Base-by-base conservation (phyloP, 2,329 filamentous ascomycete species). In the Trichoderma lentiforme region DNA sequence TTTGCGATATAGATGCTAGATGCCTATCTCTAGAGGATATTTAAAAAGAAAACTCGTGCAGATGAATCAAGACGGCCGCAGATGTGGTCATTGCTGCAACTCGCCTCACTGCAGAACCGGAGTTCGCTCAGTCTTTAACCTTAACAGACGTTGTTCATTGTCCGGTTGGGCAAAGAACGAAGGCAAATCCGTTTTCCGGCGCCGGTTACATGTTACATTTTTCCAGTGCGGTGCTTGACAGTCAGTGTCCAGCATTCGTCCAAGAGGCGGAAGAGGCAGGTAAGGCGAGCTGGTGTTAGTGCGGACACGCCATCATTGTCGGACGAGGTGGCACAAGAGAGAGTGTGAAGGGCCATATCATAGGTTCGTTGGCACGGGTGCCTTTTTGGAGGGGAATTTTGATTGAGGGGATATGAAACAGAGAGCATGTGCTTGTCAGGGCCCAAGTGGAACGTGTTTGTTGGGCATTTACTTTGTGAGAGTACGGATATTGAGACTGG, bases 61-160 rank as follows among this genome's bases (percentile, higher is more conserved):
- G 24, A 34, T 5, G 24, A 58, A 34, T 32, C 58, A 74, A 75
- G 73, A 77, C 39, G 76, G 15, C 53, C 64, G 66, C 56, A 34
- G n/a, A 53, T 7, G 24, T 67, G 53, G n/a, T 56, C 70, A 57
- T 56, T 14, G 32, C 70, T 72, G 70, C 70, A 62, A 9, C 64
- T 61, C 63, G 63, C 63, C 70, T 72, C 15, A 57, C 63, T 62
- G 57, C 70, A 72, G 63, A 18, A 24, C 30, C 28, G 18, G 28
- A 24, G 28, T 47, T 69, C 39, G 34, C 36, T 28, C 18, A 14
- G 56, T 26, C 28, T 65, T 69, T 68, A 69, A 61, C 26, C 56
- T 69, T 60, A 51, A 30, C 18, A 64, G 18, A 32, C 47, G 36
- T 32, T n/a, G 36, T 32, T 24, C 39, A 21, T 58, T 64, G 51